phyloP scores from a whole-genome alignment of 768 basidiomycete genomes.

The Agaricus blazei region DNA sequence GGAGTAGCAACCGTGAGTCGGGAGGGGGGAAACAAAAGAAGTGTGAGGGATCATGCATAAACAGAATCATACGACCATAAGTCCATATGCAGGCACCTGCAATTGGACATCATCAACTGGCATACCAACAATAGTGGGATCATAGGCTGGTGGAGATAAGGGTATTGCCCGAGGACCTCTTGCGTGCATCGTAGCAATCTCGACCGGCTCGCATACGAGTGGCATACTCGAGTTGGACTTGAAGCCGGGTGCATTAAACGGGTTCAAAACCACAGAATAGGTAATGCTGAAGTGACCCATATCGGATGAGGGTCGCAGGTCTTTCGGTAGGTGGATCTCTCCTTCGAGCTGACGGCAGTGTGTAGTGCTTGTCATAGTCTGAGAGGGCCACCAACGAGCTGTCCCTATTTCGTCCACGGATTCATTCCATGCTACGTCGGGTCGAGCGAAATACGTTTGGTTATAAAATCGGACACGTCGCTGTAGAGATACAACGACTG shows the following conservation, averaged over 20 bases:
- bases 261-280: constrained; percentile 41
- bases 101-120: constrained; percentile 24
- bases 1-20: background rate
- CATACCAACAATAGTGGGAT: constrained; percentile 18
- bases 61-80: constrained; percentile 11
- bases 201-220: constrained; percentile 44
- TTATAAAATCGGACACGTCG: constrained; percentile 40
- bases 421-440: constrained; percentile 41
- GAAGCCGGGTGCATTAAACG: constrained; percentile 37
- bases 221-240: constrained; percentile 27
- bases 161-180: constrained; percentile 44
- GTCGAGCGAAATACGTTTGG: constrained; percentile 26
- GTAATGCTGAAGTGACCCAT: constrained; percentile 49
- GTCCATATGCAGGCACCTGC: constrained; percentile 16
- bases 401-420: constrained; percentile 36
- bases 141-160: constrained; percentile 49
- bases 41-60: background rate
- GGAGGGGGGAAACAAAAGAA: background rate
- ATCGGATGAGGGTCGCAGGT: constrained; percentile 43
- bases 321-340: constrained; percentile 47
- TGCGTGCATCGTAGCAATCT: constrained; percentile 47
- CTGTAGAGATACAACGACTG: constrained; percentile 32
- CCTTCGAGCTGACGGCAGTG: constrained; percentile 42
- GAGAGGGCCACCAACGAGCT: constrained; percentile 46
- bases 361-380: constrained; percentile 21